Conservation (phyloP, 1,284 basidiomycete genomes). For the Marasmius fiardii region DNA sequence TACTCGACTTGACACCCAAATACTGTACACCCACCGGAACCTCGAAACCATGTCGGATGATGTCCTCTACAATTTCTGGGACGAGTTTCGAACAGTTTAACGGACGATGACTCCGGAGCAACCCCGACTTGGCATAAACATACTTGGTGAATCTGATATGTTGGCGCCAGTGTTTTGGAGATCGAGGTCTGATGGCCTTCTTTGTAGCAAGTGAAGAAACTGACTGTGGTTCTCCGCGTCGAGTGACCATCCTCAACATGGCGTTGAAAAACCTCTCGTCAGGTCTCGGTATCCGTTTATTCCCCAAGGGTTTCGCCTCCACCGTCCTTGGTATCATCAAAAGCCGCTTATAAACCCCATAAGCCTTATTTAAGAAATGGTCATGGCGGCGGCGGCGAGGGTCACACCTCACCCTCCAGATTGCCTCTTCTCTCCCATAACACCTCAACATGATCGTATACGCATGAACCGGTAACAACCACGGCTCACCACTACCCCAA, state of each 20-base stretch:
- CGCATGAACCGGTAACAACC: constrained; percentile 61
- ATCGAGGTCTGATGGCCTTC: constrained; percentile 24
- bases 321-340: constrained; percentile 8
- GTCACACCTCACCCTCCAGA: constrained; percentile 16
- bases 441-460: constrained; percentile 71
- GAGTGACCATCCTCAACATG: constrained; percentile 40
- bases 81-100: too few species aligned
- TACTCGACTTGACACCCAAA: too few species aligned
- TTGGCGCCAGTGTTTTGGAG: constrained; percentile 26
- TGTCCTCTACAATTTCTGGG: too few species aligned
- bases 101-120: too few species aligned
- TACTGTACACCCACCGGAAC: too few species aligned
- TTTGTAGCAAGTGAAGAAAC: too few species aligned
- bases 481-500: too few species aligned
- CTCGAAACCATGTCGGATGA: too few species aligned
- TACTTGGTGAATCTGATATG: constrained; percentile 25
- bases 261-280: constrained; percentile 71
- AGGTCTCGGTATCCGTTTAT: constrained; percentile 34
- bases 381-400: neutral
- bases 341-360: too few species aligned
- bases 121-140: too few species aligned
- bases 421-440: constrained; percentile 50
- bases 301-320: neutral
- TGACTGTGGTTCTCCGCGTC: too few species aligned
- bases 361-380: too few species aligned